phyloP scores from a whole-genome alignment of 2,329 filamentous ascomycete species.

The Venturia carpophila region DNA sequence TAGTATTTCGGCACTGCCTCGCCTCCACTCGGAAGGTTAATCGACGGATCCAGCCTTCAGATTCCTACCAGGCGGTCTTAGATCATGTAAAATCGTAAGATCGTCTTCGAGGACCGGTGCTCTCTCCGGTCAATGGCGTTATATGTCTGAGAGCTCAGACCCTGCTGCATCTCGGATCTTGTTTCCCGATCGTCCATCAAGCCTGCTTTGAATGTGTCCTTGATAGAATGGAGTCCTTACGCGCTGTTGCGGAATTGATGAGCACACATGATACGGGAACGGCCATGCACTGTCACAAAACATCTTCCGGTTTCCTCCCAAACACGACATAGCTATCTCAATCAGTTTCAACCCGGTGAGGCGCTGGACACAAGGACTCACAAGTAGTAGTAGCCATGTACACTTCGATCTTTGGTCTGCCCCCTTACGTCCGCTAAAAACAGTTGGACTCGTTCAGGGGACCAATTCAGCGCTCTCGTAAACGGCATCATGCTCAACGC shows the following conservation, averaged over 20 bases:
- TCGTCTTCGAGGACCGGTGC: not conserved
- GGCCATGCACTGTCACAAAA: not conserved
- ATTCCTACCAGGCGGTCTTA: too few relatives aligned
- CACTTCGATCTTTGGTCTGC: conserved; percentile 22
- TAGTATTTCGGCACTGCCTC: not conserved
- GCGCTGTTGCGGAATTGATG: not conserved
- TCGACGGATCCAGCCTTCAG: not conserved
- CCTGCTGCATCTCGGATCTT: not conserved
- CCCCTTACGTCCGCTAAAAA: conserved; percentile 23
- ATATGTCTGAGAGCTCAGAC: not conserved
- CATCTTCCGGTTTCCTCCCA: conserved; percentile 11
- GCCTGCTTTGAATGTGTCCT: not conserved
- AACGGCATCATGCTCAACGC: conserved; percentile 24
- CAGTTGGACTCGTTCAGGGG: conserved; percentile 25
- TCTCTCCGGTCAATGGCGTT: not conserved
- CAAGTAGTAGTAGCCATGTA: conserved; percentile 23
- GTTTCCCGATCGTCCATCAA: not conserved
- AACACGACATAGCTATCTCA: conserved; percentile 12
- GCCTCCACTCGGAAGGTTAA: not conserved
- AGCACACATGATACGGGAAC: not conserved
- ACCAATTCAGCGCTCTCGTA: conserved; percentile 25
- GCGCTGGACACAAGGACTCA: not conserved
- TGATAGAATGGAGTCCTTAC: not conserved
- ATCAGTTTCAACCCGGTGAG: not conserved
- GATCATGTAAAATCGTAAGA: not conserved